Base-by-base conservation (phyloP, 768 basidiomycete genomes). In the Pleurotus ostreatus region DNA sequence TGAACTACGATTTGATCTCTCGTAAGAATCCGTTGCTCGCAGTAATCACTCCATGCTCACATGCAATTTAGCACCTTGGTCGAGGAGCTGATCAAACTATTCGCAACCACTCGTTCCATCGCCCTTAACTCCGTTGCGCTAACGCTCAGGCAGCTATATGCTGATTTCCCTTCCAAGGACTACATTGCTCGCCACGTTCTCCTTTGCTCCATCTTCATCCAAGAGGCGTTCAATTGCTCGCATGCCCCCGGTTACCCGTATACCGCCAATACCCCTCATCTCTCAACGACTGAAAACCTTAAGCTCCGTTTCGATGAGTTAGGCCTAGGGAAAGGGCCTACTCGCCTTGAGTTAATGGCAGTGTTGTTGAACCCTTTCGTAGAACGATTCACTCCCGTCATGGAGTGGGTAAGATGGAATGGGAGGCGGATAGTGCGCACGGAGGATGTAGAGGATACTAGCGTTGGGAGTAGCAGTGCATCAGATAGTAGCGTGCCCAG, bases 71-170 rank as follows among this genome's bases (percentile, higher is more conserved):
- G 80, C 25, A 67, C 72, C 16, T 73, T 88, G 3, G 82, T 88
- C 2, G 79, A 82, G 59, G 86, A 86, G 62, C 70, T 91, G 57
- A 76, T 88, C 56, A 84, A 85, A 89, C 79, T 85, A 8, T 92
- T 90, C 71, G 68, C 83, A 60, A 82, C 77, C 46, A 85, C 86
- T 1, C 83, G 88, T 53, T 84, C 86, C 5, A 81, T 91, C 57
- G 82, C 80, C 20, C 75, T 70, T 23, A 48, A 68, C 18, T 66
- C 71, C 53, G 82, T 79, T 16, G 75, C 74, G 53, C 76, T 77
- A 62, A 78, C 78, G 34, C 75, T 92, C 39, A 79, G 82, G 22
- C 78, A 82, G 52, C 76, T 92, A 44, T 85, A 80, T 66, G 67
- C 71, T 46, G 89, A 91, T 64, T 90, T 87, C 65, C 84, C 86